Percentiles rank a stretch among this genome's conserved stretches.
phyloP scores from a whole-genome alignment of 345 rosid genomes.

The Leavenworthia alabamica region DNA sequence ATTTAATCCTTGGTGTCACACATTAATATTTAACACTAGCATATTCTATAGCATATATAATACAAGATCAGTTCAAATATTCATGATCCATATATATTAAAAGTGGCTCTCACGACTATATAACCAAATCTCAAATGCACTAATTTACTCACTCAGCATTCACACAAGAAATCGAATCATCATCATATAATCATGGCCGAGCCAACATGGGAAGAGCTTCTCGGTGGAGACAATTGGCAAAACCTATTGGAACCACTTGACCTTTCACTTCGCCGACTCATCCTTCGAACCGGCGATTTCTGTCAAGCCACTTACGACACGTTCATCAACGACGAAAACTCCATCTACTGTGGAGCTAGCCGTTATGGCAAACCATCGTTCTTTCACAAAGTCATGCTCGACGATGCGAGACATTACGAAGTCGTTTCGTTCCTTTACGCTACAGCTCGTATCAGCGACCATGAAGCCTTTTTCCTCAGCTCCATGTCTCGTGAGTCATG shows the following conservation, averaged over 20 bases:
- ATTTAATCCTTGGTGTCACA: background rate
- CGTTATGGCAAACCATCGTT: slow-evolving; percentile 62
- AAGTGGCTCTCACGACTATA: slow-evolving; percentile 24
- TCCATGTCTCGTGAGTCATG: slow-evolving; percentile 69
- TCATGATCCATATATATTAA: background rate
- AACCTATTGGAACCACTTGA: slow-evolving; percentile 64
- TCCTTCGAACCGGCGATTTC: slow-evolving; percentile 81
- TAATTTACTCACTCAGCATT: background rate
- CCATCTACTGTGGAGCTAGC: slow-evolving; percentile 70
- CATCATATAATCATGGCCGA: slow-evolving; percentile 24
- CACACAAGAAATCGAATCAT: background rate
- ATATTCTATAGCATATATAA: slow-evolving; percentile 23
- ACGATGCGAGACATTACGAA: slow-evolving; percentile 41
- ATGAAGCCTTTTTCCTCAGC: slow-evolving; percentile 56
- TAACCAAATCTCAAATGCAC: background rate
- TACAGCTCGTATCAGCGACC: slow-evolving; percentile 57
- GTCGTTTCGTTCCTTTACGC: slow-evolving; percentile 63
- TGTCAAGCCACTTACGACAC: slow-evolving; percentile 87
- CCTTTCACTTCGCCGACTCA: slow-evolving; percentile 51
- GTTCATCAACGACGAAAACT: slow-evolving; percentile 75
- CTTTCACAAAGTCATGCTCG: slow-evolving; percentile 61
- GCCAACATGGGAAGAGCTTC: slow-evolving; percentile 52
- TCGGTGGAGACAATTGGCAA: slow-evolving; percentile 61
- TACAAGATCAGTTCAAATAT: slow-evolving; percentile 17
- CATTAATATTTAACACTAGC: slow-evolving; percentile 5